A percentile compares a stretch with the other conserved stretches of the same genome.
Evolutionary conservation across 2,329 filamentous ascomycete species (phyloP).

Genomic region (Colletotrichum sp.): DNA sequence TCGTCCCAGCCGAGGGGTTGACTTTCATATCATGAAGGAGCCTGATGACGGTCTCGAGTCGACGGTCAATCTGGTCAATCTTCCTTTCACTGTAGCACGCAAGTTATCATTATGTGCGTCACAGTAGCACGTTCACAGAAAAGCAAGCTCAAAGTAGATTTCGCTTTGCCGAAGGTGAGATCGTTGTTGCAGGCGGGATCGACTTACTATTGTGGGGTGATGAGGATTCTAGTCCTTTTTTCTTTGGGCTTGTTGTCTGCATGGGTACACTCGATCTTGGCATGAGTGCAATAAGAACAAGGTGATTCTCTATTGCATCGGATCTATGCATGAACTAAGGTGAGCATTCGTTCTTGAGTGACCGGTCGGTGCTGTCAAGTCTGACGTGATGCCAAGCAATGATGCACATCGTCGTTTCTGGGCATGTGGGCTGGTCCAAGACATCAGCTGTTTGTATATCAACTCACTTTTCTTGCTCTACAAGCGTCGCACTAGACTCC

Average conservation of each 20-base stretch:
- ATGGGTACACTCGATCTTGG: slow-evolving; percentile 42
- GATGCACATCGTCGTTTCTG: not conserved
- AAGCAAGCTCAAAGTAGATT: not conserved
- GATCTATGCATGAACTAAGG: slow-evolving; percentile 26
- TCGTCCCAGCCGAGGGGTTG: slow-evolving; percentile 21
- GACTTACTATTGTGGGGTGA: slow-evolving; percentile 42
- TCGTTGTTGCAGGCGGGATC: not conserved
- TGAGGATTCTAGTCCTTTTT: slow-evolving; percentile 39
- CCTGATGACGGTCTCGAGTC: slow-evolving; percentile 36
- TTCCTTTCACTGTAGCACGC: slow-evolving; percentile 35
- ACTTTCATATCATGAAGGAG: slow-evolving; percentile 39
- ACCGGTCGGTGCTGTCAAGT: not conserved
- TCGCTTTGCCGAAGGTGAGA: not conserved
- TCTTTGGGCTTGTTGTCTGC: slow-evolving; percentile 35
- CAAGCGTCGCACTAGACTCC: slow-evolving; percentile 34
- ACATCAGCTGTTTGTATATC: not conserved
- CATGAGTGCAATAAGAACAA: slow-evolving; percentile 39
- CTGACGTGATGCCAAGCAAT: not conserved
- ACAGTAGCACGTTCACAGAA: rapidly evolving
- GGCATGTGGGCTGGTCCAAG: not conserved
- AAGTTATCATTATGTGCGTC: not conserved
- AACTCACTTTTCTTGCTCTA: slow-evolving; percentile 35
- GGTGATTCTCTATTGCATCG: slow-evolving; percentile 42
- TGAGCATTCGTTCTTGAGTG: not conserved
- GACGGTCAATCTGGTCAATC: slow-evolving; percentile 42